phyloP scores from a whole-genome alignment of 768 basidiomycete genomes.

The Suillus fuscotomentosus region DNA sequence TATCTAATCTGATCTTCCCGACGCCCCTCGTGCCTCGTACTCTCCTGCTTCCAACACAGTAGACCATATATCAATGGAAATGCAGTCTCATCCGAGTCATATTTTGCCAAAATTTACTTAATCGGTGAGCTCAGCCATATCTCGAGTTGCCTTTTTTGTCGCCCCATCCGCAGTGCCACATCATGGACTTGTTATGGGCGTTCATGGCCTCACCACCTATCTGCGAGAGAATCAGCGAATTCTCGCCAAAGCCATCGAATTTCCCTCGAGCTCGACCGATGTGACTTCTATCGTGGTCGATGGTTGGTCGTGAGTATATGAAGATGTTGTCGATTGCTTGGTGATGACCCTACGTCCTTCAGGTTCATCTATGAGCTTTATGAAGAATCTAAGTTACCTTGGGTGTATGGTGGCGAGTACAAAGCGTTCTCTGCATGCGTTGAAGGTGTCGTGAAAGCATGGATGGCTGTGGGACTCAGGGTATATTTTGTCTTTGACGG shows the following conservation, averaged over 20 bases:
- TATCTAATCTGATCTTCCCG: too few species aligned
- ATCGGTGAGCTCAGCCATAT: too few species aligned
- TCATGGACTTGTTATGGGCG: constrained; percentile 40
- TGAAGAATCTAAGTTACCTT: constrained; percentile 59
- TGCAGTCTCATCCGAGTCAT: not conserved
- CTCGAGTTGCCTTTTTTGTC: constrained; percentile 5
- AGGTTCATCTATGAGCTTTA: constrained; percentile 79
- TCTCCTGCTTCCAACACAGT: too few species aligned
- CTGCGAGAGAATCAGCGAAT: constrained; percentile 43
- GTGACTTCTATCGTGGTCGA: constrained; percentile 65
- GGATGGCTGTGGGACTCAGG: constrained; percentile 64
- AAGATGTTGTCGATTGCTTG: constrained; percentile 9
- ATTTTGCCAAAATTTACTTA: not conserved
- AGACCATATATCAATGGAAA: too few species aligned
- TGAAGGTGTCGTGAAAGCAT: constrained; percentile 53
- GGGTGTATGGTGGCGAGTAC: constrained; percentile 89
- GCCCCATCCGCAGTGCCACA: not conserved
- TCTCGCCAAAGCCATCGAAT: constrained; percentile 37
- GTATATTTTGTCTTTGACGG: constrained; percentile 85
- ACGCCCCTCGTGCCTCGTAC: too few species aligned
- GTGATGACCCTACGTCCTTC: constrained; percentile 8
- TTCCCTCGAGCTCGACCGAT: constrained; percentile 18
- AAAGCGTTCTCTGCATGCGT: constrained; percentile 50
- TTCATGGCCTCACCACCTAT: constrained; percentile 52
- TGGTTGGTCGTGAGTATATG: constrained; percentile 78